Base-by-base conservation (phyloP, 352 stramenopile genomes). In the Globisporangium polare region DNA sequence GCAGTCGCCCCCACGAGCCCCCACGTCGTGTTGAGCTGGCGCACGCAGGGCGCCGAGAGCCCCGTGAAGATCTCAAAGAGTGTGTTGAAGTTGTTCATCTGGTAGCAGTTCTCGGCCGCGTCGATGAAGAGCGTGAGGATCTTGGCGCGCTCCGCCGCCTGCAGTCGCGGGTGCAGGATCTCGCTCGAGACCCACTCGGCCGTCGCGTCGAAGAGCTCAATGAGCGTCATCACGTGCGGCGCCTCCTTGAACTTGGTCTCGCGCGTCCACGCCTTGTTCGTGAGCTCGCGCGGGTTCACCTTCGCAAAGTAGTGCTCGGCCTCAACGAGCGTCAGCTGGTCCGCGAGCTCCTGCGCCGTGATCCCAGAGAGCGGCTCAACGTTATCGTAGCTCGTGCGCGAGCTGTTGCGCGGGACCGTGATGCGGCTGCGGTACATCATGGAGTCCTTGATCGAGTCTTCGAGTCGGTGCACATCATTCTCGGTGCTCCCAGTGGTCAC, bases 61-160 rank as follows among this genome's bases (percentile, higher is more conserved):
- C 85, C 87, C 24, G 81, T 93, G 17, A 78, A 80, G 56, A 95
- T 72, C 69, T 94, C 85, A 50, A 94, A 94, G 10, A 93, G 64
- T n/a, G 85, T 89, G 66, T 95, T 94, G 57, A 95, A 95, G 72
- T 93, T 95, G 73, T 93, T 92, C 71, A 95, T 80, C 54, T 89
- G 83, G 56, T 89, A 80, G 65, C 87, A 94, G 26, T 86, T 82
- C 43, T 94, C 83, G 0, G 81, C 87, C 20, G 78, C 80, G 54
- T 95, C 87, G 46, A 95, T 92, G 58, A 95, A 95, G 12, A 93
- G 71, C 55, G 79, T 78, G 57, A 95, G 86, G 51, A 95, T 72
- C 61, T 91, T 92, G 18, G 85, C 85, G 20, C 87, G 85, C 59
- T 94, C 83, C 7, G 80, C 77, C 0, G 85, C 82, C 52, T 95